phyloP scores from a whole-genome alignment of 2,329 filamentous ascomycete species.

The Colletotrichum lupini region DNA sequence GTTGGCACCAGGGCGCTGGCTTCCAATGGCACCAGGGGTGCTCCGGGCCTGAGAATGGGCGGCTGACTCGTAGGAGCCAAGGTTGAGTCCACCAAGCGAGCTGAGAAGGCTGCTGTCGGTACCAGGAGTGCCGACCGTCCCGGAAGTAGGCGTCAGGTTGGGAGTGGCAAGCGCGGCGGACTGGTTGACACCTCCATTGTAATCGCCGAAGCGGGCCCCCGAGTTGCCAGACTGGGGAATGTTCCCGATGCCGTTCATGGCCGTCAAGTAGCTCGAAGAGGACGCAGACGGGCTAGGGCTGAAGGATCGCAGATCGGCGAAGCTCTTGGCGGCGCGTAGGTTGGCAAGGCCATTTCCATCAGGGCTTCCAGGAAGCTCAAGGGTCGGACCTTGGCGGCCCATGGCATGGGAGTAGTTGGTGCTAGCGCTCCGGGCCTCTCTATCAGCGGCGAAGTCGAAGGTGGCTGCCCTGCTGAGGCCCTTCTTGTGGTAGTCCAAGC shows the following conservation, averaged over 20 bases:
- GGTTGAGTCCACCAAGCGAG: constrained; percentile 61
- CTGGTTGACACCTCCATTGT: constrained; percentile 52
- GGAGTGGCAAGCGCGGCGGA: constrained; percentile 48
- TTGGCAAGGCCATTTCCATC: constrained; percentile 72
- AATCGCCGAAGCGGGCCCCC: constrained; percentile 58
- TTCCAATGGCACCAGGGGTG: constrained; percentile 72
- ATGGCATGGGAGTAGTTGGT: constrained; percentile 78
- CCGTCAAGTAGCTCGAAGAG: constrained; percentile 79
- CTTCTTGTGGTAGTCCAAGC: constrained; percentile 81
- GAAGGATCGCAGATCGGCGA: constrained; percentile 93
- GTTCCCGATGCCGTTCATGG: constrained; percentile 69
- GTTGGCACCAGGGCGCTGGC: constrained; percentile 68
- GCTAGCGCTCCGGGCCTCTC: constrained; percentile 72
- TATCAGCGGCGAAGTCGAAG: constrained; percentile 90
- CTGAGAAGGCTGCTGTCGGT: constrained; percentile 56
- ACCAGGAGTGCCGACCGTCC: constrained; percentile 51
- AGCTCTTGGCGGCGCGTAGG: constrained; percentile 93
- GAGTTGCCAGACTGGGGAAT: constrained; percentile 52
- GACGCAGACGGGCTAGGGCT: constrained; percentile 93
- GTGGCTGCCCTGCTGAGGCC: constrained; percentile 94
- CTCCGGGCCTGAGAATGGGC: constrained; percentile 54
- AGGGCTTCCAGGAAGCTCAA: constrained; percentile 87
- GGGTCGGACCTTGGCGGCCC: constrained; percentile 84
- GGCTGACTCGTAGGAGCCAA: constrained; percentile 62
- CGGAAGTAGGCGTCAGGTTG: constrained; percentile 46